Evolutionary conservation across 257 asterid genomes (phyloP).

Genomic region (Misopates orontium): DNA sequence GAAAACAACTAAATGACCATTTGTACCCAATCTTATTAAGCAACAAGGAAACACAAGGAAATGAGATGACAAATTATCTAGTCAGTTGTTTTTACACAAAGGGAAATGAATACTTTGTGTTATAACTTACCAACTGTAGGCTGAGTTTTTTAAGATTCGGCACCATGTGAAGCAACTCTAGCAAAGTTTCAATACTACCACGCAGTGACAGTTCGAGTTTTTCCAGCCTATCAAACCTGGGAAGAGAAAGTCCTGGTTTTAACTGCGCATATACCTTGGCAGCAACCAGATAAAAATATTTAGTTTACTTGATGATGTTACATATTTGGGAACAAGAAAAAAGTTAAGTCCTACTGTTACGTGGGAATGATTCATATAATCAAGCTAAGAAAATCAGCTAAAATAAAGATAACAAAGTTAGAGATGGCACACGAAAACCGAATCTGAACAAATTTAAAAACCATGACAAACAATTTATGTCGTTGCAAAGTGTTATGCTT

Average conservation of each 20-base stretch:
- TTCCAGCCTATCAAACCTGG: not conserved
- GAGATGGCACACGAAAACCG: not conserved
- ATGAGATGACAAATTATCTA: too few relatives aligned
- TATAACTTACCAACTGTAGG: not conserved
- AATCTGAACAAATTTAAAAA: too few relatives aligned
- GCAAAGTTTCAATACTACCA: not conserved
- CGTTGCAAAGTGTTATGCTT: too few relatives aligned
- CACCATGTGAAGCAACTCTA: not conserved
- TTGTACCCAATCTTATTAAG: not conserved
- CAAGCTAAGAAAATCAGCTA: not conserved
- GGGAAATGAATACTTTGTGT: too few relatives aligned
- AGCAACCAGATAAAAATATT: not conserved
- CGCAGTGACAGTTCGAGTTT: not conserved
- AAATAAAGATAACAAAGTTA: not conserved
- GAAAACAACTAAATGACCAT: not conserved
- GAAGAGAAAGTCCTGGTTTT: not conserved
- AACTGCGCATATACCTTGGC: not conserved
- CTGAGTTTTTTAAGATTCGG: not conserved
- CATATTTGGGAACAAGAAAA: too few relatives aligned
- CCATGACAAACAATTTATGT: too few relatives aligned
- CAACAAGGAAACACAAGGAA: too few relatives aligned
- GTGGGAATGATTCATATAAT: too few relatives aligned
- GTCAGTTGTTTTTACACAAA: too few relatives aligned
- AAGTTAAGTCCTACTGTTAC: too few relatives aligned
- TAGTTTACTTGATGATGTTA: too few relatives aligned